These are phyloP conservation scores for Raffaelea arxii DNA, from an alignment of 2,329 filamentous ascomycete species.

Conservation along the genomic window DNA sequence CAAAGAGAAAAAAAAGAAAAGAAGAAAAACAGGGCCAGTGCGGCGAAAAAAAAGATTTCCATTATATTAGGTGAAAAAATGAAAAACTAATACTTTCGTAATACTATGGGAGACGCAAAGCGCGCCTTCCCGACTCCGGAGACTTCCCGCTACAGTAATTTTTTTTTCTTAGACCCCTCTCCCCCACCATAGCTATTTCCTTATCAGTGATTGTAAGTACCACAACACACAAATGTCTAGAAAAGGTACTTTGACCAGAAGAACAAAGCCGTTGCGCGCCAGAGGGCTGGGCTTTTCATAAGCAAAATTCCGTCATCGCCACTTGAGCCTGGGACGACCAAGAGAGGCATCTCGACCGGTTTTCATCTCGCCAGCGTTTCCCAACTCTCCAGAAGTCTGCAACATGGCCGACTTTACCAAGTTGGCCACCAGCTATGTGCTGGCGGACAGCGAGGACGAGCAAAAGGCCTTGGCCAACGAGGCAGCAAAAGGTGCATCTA, in stretches of 20 bases:
- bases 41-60: conserved; percentile 5
- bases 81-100: no score
- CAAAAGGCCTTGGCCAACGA: conserved; percentile 10
- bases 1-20: conserved; percentile 5
- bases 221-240: background rate
- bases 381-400: background rate
- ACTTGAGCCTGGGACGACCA: no score
- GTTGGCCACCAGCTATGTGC: conserved; percentile 16
- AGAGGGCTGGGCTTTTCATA: no score
- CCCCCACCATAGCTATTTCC: conserved; percentile 1
- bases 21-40: no score
- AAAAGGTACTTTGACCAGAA: background rate
- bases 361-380: background rate
- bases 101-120: no score
- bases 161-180: conserved; percentile 2
- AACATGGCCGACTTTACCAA: conserved; percentile 16
- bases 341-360: no score
- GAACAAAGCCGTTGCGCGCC: no score
- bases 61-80: conserved; percentile 4
- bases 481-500: conserved; percentile 13
- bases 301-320: no score
- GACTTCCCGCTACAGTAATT: background rate
- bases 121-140: conserved; percentile 1
- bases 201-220: conserved; percentile 1
- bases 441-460: conserved; percentile 15